Evolutionary conservation across 495 filamentous ascomycete species (phyloP), one percentile per base, ranked within the genome.

Genomic region (Penicillium argentinense): DNA sequence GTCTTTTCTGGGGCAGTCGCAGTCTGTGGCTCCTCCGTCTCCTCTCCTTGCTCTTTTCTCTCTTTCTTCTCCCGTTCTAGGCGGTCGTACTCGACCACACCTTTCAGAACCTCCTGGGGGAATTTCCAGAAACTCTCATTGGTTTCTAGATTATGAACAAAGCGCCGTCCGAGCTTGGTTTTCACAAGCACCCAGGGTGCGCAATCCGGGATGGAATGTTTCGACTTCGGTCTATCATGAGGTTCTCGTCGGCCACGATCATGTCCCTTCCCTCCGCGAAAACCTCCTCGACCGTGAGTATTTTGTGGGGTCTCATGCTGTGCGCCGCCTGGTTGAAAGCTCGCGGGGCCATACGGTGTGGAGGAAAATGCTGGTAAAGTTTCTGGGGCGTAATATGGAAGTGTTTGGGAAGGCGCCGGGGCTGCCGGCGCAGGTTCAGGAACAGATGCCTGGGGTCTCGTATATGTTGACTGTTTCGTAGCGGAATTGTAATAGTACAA

Each of bases 91-190:
- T 90, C 86, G 3, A 87, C 66, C 13, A 97, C 87, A 3, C 78
- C 89, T 56, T 84, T 82, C 75, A 89, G 80, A 7, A 98, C 77
- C 56, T 95, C 83, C 38, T 84, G 76, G 2, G 93, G 92, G 46
- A 95, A 86, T 53, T 85, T 87, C 93, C 93, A 98, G 67, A 91
- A 88, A 62, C 91, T 97, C 52, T 89, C 82, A 21, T 90, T 86
- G 36, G 86, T 91, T 37, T 80, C 77, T 1, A 79, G 70, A 54
- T 97, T 96, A 67, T 95, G 85, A 2, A 89, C 90, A 63, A 98
- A 98, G 39, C 89, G 75, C 40, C 95, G 78, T 14, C 88, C 87
- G 53, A 89, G 76, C 56, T 88, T 96, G 4, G 93, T 98, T 57
- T 87, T 88, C 21, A 98, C 90, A 3, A 98, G 74, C 6, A 96